Base-by-base conservation (phyloP, 306 rosid species). In the Vigna radiata region DNA sequence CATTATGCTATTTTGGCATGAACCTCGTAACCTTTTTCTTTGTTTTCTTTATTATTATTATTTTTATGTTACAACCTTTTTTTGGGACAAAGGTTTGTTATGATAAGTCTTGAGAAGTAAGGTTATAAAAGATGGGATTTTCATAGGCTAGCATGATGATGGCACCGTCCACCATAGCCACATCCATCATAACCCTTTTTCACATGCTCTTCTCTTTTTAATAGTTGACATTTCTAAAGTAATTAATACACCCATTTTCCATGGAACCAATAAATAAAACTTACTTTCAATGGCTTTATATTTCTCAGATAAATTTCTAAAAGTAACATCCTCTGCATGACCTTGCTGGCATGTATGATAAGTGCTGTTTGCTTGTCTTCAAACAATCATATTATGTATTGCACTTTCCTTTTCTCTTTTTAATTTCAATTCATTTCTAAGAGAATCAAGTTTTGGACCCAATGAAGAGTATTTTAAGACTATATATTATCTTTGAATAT, bases 131-230 rank as follows among this genome's bases (percentile, higher is more conserved):
- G 75, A 53, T 33, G 15, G 11, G 33, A 25, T 60, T 72, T 29
- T 68, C 77, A 50, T 67, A 17, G 73, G 75, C 72, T 39, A 31
- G 21, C 59, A 82, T 85, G 61, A 82, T 85, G 61, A 85, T 85
- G 77, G 74, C 83, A 85, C 71, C 84, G n/a, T 76, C 88, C 86
- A 78, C 84, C 63, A 70, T 65, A 18, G 66, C 52, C 79, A 82
- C 84, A 75, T 58, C 62, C 80, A 85, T 85, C 86, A 85, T 85
- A 49, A 25, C 74, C 77, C 84, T 58, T 85, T 82, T 82, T 75
- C 84, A 75, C 84, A 58, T 52, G 86, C 79, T 79, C 73, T 54
- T 25, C 50, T 39, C 85, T 58, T 85, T 85, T 82, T 53, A 1
- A 70, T 79, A 65, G 86, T 85, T 85, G 88, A 79, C 88, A 62